Evolutionary conservation across 345 rosid species (phyloP).

Genomic region (Kernera saxatilis): DNA sequence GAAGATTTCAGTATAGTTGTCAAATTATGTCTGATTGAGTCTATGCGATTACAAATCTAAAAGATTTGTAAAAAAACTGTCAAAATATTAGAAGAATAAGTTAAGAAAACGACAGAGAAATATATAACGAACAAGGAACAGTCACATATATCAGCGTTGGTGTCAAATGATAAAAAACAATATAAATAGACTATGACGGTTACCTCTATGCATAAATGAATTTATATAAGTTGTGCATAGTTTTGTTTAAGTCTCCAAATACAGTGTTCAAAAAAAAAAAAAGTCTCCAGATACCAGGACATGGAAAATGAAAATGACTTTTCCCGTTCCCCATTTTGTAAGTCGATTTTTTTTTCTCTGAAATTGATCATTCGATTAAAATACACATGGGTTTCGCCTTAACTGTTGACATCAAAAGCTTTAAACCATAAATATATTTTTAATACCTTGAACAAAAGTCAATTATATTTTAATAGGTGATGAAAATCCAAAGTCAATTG

Average conservation of each 20-base stretch:
- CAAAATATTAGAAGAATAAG: neutral
- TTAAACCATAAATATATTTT: neutral
- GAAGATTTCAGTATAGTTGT: constrained; percentile 9
- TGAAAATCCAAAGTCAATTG: constrained; percentile 15
- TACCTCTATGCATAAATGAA: neutral
- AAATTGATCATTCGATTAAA: neutral
- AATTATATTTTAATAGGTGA: constrained; percentile 2
- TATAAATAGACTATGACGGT: neutral
- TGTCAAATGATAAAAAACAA: constrained; percentile 1
- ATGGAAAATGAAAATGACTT: constrained; percentile 10
- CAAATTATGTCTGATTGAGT: neutral
- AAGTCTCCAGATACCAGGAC: neutral
- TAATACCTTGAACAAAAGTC: constrained; percentile 19
- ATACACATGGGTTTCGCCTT: neutral
- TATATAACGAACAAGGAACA: constrained; percentile 1
- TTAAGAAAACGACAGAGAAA: constrained; percentile 17
- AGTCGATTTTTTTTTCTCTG: neutral
- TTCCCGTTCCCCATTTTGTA: neutral
- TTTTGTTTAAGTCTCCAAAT: neutral
- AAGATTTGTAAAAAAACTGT: neutral
- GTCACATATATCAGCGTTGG: constrained; percentile 5
- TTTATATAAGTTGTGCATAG: neutral
- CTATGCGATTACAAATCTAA: neutral
- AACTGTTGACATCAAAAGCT: neutral
- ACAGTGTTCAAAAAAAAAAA: too few species aligned